Evolutionary conservation across 83 land plant species (phyloP).

Genomic region (Diphasiastrum complanatum): DNA sequence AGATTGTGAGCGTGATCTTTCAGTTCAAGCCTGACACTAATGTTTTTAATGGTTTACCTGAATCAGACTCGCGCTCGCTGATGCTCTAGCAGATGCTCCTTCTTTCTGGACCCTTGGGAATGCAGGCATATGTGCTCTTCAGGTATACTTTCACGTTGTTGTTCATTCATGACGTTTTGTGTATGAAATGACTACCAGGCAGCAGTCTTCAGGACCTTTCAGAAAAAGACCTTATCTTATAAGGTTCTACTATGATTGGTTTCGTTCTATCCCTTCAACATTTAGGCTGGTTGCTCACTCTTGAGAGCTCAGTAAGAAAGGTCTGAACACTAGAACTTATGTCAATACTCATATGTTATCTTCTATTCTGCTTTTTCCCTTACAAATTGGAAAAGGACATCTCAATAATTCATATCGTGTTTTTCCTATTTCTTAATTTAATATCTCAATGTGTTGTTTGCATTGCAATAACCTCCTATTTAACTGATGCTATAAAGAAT

Average conservation of each 20-base stretch:
- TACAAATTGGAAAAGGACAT: neutral
- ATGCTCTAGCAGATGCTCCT: slow-evolving; percentile 95
- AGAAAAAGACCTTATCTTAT: neutral
- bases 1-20: no score
- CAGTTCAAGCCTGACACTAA: no score
- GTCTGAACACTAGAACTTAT: no score
- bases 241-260: neutral
- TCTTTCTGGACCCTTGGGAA: slow-evolving; percentile 98
- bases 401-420: neutral
- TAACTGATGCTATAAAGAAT: no score
- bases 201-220: no score
- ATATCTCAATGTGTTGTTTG: no score
- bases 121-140: slow-evolving; percentile 97
- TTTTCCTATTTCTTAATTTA: neutral
- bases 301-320: no score
- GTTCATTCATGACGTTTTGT: neutral
- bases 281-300: no score
- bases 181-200: no score
- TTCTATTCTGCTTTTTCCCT: neutral
- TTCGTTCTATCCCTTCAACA: neutral
- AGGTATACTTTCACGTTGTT: slow-evolving; percentile 36
- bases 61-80: slow-evolving; percentile 82
- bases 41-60: neutral
- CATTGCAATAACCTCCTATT: no score
- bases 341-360: neutral